Evolutionary conservation across 257 asterid genomes (phyloP).

Genomic region (Verbascum thapsus): DNA sequence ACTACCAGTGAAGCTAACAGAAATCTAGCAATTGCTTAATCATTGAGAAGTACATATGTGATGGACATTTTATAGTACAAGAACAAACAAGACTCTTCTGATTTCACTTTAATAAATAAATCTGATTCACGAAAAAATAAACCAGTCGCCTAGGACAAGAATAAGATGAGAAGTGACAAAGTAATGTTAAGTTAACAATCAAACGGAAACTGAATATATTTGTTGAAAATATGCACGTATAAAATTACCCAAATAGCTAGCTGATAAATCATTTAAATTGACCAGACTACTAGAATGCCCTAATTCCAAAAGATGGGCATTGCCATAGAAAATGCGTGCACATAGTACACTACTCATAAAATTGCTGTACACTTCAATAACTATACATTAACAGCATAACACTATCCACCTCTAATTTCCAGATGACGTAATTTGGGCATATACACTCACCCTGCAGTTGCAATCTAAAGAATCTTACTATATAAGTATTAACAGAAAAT

Average conservation of each 20-base stretch:
- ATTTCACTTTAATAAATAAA: not conserved
- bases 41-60: not conserved
- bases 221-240: not conserved
- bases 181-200: not conserved
- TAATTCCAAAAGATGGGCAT: slow-evolving; percentile 4
- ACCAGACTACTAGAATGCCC: not conserved
- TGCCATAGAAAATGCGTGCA: not conserved
- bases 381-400: not conserved
- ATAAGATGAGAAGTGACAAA: slow-evolving; percentile 3
- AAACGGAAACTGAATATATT: not conserved
- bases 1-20: not conserved
- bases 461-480: slow-evolving; percentile 7
- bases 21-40: not conserved
- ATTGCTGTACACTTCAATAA: not conserved
- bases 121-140: not conserved
- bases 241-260: not conserved
- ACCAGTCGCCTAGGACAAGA: not conserved
- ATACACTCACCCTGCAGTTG: not conserved
- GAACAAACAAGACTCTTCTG: not conserved
- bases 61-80: too few species aligned
- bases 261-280: not conserved
- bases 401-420: slow-evolving; percentile 3
- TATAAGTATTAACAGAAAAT: slow-evolving; percentile 19
- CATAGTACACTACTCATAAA: not conserved
- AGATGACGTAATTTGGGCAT: slow-evolving; percentile 8